Conservation (phyloP, 257 asterid genomes). For the Pogostemon cablin region DNA sequence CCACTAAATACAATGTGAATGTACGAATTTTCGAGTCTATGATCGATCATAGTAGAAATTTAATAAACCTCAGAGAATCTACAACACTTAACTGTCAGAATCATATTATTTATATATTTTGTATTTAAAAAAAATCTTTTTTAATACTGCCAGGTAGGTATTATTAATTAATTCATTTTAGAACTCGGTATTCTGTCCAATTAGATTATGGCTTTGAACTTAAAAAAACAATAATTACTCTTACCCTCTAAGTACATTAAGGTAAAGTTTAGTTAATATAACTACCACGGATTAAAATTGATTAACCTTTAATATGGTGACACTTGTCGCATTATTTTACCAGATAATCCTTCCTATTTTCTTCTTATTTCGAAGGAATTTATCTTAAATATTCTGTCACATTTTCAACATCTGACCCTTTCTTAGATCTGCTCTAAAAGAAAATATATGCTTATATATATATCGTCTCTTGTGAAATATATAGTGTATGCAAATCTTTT, state of each 20-base stretch:
- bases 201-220: neutral
- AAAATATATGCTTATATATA: no score
- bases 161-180: neutral
- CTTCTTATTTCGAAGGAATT: neutral
- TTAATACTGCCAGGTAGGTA: constrained; percentile 17
- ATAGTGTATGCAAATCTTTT: no score
- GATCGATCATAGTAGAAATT: constrained; percentile 20
- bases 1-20: constrained; percentile 29
- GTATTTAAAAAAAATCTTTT: neutral
- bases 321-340: no score
- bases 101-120: constrained; percentile 5
- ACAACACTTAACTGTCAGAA: constrained; percentile 40
- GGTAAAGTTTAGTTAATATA: neutral
- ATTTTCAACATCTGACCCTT: constrained; percentile 8
- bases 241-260: constrained; percentile 24
- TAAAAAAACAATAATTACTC: constrained; percentile 18
- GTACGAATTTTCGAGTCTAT: constrained; percentile 29
- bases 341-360: no score
- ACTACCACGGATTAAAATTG: neutral
- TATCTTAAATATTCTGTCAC: constrained; percentile 22
- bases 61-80: constrained; percentile 8
- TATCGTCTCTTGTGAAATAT: no score
- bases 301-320: neutral
- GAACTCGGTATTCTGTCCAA: neutral
- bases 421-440: neutral